Base-by-base conservation (phyloP, 352 stramenopile genomes). In the Globisporangium nunn region DNA sequence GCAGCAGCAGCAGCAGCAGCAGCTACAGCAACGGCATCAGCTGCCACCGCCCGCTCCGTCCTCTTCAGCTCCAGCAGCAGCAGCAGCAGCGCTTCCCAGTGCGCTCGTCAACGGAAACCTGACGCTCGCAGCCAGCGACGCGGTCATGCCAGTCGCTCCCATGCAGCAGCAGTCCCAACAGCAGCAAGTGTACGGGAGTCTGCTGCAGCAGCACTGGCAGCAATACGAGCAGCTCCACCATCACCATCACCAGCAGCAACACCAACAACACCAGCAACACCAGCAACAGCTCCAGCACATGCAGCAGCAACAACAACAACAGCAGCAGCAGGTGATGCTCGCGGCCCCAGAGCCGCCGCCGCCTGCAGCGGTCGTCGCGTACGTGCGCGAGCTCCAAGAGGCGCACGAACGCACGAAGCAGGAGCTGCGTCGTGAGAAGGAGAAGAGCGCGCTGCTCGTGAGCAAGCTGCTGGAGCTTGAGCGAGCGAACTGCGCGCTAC, bases 371-470 rank as follows among this genome's bases (percentile, higher is more conserved):
- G 17, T 48, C n/a, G 43, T 29, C 43, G 66, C 67, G 10, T 81
- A 77, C 43, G 61, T 88, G 33, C 73, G 65, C 43, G 73, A 87
- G 10, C 68, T 87, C 0, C 79, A 87, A 58, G 72, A 83, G 10
- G 68, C 68, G 2, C 65, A 85, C 3, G 72, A 78, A 0, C 63
- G 72, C 17, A 41, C 81, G 6, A 81, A 80, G 56, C 67, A 75
- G 28, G 81, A 89, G 28, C 40, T 89, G 18, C 64, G 65, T 17
- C 31, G 67, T 2, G 78, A 88, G 57, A 85, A 87, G 52, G 72
- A 81, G 17, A 87, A 84, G 59, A 88, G 87, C 46, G 78, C 75
- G 39, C 71, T 71, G 39, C 63, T 85, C 31, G 72, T 86, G 11
- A 68, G 66, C 30, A 82, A 84, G 37, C 75, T 74, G 0, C 56